These are phyloP conservation scores for Phytophthora nicotianae DNA, from an alignment of 352 stramenopile genomes.

Conservation along the genomic window DNA sequence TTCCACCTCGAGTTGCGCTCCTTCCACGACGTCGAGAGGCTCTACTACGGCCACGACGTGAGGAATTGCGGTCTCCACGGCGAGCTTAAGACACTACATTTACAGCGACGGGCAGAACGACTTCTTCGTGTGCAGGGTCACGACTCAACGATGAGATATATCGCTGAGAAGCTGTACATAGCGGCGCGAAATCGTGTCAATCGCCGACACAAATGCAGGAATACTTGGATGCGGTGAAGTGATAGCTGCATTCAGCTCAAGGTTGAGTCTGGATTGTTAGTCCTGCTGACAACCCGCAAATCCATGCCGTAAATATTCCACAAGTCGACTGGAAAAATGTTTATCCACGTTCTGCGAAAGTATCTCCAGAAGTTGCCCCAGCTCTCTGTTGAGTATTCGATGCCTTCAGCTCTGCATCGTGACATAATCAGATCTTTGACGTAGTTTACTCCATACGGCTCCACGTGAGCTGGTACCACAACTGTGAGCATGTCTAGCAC, in stretches of 20 bases:
- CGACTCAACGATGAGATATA: background rate
- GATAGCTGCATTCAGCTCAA: background rate
- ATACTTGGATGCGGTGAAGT: background rate
- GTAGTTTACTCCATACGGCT: background rate
- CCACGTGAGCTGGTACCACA: background rate
- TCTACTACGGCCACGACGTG: background rate
- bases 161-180: background rate
- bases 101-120: background rate
- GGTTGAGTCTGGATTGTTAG: conserved; percentile 2
- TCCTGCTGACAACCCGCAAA: background rate
- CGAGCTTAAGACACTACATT: background rate
- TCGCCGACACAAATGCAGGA: background rate
- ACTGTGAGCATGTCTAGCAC: conserved; percentile 1
- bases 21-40: background rate
- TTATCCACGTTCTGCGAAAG: conserved; percentile 1
- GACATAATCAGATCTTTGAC: background rate
- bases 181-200: background rate
- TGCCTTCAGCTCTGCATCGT: background rate
- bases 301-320: conserved; percentile 4
- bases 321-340: background rate
- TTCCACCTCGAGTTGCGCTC: background rate
- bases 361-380: background rate
- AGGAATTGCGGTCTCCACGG: background rate
- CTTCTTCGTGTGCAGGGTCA: too few relatives aligned
- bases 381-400: background rate